A percentile compares a stretch with the other conserved stretches of the same genome.
phyloP scores from a whole-genome alignment of 2,329 filamentous ascomycete genomes.

The Claviceps quebecensis region DNA sequence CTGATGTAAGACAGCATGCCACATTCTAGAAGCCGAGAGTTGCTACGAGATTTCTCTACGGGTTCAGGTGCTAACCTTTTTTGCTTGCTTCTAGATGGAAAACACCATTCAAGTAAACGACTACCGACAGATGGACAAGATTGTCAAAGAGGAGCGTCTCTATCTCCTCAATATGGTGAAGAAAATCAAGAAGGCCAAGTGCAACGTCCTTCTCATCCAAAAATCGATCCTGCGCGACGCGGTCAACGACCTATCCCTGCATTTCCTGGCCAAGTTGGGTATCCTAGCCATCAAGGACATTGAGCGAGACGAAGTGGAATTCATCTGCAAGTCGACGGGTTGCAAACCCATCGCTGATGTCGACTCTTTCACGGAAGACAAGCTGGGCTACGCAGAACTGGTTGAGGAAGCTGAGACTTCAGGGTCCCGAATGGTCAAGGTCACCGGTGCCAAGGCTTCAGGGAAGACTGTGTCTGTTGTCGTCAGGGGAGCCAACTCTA shows the following conservation, averaged over 20 bases:
- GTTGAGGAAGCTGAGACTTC: slow-evolving; percentile 83
- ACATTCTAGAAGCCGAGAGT: neutral
- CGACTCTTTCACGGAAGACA: slow-evolving; percentile 97
- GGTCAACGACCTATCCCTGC: slow-evolving; percentile 91
- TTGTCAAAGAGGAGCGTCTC: slow-evolving; percentile 95
- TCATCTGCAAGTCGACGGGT: slow-evolving; percentile 96
- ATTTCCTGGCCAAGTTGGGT: slow-evolving; percentile 94
- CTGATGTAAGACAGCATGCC: slow-evolving; percentile 52
- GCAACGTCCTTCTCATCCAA: slow-evolving; percentile 94
- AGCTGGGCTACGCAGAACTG: slow-evolving; percentile 84
- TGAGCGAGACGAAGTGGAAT: slow-evolving; percentile 96
- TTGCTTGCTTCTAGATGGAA: slow-evolving; percentile 57
- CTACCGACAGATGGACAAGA: slow-evolving; percentile 99
- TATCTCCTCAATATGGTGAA: slow-evolving; percentile 98
- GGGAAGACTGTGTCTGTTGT: slow-evolving; percentile 90
- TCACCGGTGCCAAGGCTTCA: slow-evolving; percentile 75
- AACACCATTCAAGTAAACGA: slow-evolving; percentile 99
- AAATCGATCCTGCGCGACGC: slow-evolving; percentile 97
- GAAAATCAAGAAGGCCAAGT: slow-evolving; percentile 99
- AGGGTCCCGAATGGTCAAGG: slow-evolving; percentile 85
- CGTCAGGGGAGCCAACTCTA: slow-evolving; percentile 79
- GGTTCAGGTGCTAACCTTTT: neutral
- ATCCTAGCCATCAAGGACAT: slow-evolving; percentile 96
- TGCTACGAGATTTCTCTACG: neutral
- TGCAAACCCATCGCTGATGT: slow-evolving; percentile 99